A percentile compares a stretch with the other conserved stretches of the same genome.
These are phyloP conservation scores for Phalaenopsis aphrodite DNA, from an alignment of 106 monocot species.

Conservation along the genomic window DNA sequence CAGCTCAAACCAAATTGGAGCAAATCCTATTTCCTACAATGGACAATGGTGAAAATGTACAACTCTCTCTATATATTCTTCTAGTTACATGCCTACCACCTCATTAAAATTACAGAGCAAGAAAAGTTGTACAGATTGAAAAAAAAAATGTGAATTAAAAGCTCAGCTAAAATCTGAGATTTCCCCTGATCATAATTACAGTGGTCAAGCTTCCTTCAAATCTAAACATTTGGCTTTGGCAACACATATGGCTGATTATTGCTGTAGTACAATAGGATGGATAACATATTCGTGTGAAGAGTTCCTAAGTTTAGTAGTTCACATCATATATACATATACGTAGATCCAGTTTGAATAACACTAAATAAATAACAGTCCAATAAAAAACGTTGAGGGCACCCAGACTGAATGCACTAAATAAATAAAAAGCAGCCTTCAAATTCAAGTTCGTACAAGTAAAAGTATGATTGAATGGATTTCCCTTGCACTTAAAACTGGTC, in stretches of 20 bases:
- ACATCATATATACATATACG: no score
- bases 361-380: no score
- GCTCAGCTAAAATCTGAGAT: neutral
- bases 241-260: slow-evolving; percentile 19
- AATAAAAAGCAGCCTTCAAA: no score
- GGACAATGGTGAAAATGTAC: neutral
- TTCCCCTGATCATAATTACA: neutral
- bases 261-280: neutral
- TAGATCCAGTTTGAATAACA: no score
- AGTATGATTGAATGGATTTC: no score
- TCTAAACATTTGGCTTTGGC: slow-evolving; percentile 25
- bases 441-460: no score
- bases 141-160: neutral
- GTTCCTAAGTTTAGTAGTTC: no score
- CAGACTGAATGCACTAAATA: no score
- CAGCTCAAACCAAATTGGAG: neutral
- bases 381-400: no score
- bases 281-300: no score
- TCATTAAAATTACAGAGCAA: neutral
- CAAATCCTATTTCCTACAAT: neutral
- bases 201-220: neutral
- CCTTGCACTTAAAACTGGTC: no score
- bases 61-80: neutral
- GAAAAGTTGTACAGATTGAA: no score
- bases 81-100: neutral